Evolutionary conservation across 2,329 filamentous ascomycete species (phyloP).

Genomic region (Nemania sp.): DNA sequence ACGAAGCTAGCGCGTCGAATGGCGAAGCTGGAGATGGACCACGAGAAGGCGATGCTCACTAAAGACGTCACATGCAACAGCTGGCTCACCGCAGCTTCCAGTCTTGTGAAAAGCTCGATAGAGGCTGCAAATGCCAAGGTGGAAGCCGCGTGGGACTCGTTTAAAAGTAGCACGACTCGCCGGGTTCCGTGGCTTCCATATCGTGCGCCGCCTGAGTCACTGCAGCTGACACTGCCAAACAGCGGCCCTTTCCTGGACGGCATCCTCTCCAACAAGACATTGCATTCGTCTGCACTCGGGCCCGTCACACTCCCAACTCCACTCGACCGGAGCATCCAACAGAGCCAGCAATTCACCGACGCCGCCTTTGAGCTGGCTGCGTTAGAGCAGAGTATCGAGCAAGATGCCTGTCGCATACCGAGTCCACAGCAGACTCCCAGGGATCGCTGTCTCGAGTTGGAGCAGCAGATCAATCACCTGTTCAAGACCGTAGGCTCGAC

Average conservation of each 20-base stretch:
- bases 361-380: conserved; percentile 26
- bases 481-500: conserved; percentile 34
- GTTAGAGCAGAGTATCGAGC: conserved; percentile 18
- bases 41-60: neutral
- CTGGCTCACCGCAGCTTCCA: conserved; percentile 40
- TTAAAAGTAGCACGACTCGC: conserved; percentile 46
- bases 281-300: neutral
- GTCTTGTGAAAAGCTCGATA: conserved; percentile 40
- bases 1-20: conserved; percentile 62
- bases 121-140: conserved; percentile 39
- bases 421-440: neutral
- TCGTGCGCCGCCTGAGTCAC: conserved; percentile 40
- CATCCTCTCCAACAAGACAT: conserved; percentile 11
- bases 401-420: neutral
- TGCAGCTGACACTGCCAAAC: conserved; percentile 46
- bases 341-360: conserved; percentile 30
- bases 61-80: neutral
- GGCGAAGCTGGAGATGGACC: conserved; percentile 56
- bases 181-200: conserved; percentile 48
- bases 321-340: conserved; percentile 34
- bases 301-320: conserved; percentile 29
- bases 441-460: conserved; percentile 35
- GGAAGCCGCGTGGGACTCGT: conserved; percentile 44
- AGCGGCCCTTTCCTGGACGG: conserved; percentile 44
- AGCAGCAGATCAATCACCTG: conserved; percentile 13